Percentiles rank a stretch among this genome's conserved stretches.
phyloP scores from a whole-genome alignment of 108 stramenopile species.

The Pseudonitzschia pungens region DNA sequence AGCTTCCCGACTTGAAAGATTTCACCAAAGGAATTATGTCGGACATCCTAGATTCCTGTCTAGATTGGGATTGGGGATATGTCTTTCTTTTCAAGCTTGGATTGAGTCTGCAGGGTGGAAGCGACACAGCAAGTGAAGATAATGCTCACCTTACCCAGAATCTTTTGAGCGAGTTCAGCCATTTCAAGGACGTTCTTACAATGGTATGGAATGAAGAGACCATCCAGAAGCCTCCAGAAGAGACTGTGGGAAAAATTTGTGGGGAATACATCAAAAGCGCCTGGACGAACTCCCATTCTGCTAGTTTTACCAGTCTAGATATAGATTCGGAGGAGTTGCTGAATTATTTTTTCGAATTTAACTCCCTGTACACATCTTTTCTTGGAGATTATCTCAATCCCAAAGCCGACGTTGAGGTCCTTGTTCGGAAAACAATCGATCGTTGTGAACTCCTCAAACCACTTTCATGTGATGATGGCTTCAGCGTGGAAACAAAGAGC shows the following conservation, averaged over 20 bases:
- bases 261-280: constrained; percentile 20
- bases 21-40: constrained; percentile 52
- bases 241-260: constrained; percentile 39
- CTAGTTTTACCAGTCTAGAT: too few relatives aligned
- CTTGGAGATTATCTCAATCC: constrained; percentile 51
- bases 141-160: constrained; percentile 55
- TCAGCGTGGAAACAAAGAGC: constrained; percentile 23
- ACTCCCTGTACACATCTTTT: constrained; percentile 43
- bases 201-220: constrained; percentile 72
- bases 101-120: constrained; percentile 42
- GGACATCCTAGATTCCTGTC: constrained; percentile 47
- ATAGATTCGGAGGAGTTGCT: constrained; percentile 42
- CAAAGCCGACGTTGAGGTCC: constrained; percentile 46
- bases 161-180: constrained; percentile 48
- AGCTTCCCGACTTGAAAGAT: constrained; percentile 46
- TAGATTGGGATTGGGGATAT: constrained; percentile 52
- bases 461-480: constrained; percentile 27
- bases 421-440: constrained; percentile 40
- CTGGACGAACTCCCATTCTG: neutral
- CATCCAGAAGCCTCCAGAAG: constrained; percentile 59
- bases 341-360: constrained; percentile 38
- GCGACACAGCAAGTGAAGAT: constrained; percentile 37
- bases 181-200: constrained; percentile 63
- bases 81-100: constrained; percentile 63
- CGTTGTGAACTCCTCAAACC: constrained; percentile 39